phyloP scores from a whole-genome alignment of 495 filamentous ascomycete species.

The Rostrohypoxylon terebratum region DNA sequence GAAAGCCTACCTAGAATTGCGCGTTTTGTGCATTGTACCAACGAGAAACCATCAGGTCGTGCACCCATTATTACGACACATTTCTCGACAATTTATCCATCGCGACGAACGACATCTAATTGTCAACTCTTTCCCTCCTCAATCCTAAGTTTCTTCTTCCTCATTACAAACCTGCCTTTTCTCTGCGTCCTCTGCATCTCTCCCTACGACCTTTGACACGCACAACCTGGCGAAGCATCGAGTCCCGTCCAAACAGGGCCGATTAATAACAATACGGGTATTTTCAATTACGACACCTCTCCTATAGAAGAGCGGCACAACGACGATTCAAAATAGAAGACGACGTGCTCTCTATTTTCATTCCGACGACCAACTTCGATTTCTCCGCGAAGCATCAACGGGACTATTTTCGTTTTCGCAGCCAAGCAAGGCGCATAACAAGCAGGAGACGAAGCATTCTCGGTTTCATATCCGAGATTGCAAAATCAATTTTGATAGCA shows the following conservation, averaged over 20 bases:
- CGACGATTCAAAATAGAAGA: conserved; percentile 22
- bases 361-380: conserved; percentile 29
- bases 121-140: conserved; percentile 26
- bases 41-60: conserved; percentile 25
- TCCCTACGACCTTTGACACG: conserved; percentile 13
- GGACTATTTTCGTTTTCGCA: conserved; percentile 23
- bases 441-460: conserved; percentile 47
- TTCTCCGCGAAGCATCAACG: conserved; percentile 31
- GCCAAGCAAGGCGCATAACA: conserved; percentile 34
- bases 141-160: neutral
- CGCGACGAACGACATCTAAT: conserved; percentile 35
- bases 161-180: conserved; percentile 22
- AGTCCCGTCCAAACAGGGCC: conserved; percentile 35
- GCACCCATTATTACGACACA: conserved; percentile 38
- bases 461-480: conserved; percentile 41
- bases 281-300: conserved; percentile 33
- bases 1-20: conserved; percentile 28
- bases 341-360: conserved; percentile 10
- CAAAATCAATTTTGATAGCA: conserved; percentile 36
- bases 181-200: conserved; percentile 26
- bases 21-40: conserved; percentile 46
- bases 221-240: conserved; percentile 34
- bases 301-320: conserved; percentile 20
- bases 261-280: conserved; percentile 35
- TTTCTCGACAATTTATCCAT: conserved; percentile 29